These are phyloP conservation scores for Galeopsis tetrahit DNA, from an alignment of 257 asterid species.

Conservation along the genomic window DNA sequence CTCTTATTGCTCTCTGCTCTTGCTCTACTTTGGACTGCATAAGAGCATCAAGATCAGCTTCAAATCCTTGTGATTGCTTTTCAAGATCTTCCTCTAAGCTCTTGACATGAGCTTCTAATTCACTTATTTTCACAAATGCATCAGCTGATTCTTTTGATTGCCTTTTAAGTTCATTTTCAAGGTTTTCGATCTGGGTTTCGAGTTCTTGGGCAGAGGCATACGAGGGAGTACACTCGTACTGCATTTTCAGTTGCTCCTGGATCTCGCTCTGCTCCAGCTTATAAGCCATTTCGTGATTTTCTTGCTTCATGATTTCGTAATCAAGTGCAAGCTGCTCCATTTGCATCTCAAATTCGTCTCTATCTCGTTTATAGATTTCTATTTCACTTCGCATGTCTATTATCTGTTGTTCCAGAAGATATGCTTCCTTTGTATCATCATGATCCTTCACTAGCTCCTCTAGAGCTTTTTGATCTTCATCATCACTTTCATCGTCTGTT, in stretches of 20 bases:
- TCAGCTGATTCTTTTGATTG: constrained; percentile 52
- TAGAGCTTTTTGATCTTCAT: constrained; percentile 79
- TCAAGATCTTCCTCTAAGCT: constrained; percentile 88
- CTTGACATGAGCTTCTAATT: constrained; percentile 64
- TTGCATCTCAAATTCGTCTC: constrained; percentile 85
- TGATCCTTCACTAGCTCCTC: constrained; percentile 81
- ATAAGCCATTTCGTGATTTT: constrained; percentile 77
- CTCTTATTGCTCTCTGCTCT: constrained; percentile 88
- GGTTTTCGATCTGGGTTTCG: constrained; percentile 69
- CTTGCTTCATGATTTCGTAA: constrained; percentile 93
- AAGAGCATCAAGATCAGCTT: constrained; percentile 70
- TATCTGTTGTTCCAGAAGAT: constrained; percentile 75
- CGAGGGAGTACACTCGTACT: constrained; percentile 77
- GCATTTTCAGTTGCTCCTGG: constrained; percentile 89
- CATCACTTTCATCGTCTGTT: constrained; percentile 49
- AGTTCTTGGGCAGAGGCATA: constrained; percentile 58
- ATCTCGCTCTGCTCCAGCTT: constrained; percentile 83
- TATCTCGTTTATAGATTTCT: constrained; percentile 73
- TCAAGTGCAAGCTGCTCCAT: constrained; percentile 99
- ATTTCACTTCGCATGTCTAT: constrained; percentile 71
- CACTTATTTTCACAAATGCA: constrained; percentile 51
- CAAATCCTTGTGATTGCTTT: constrained; percentile 73
- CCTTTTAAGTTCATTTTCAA: constrained; percentile 64
- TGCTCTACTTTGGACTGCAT: constrained; percentile 75
- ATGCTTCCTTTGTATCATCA: constrained; percentile 65